Base-by-base conservation (phyloP, 2,329 filamentous ascomycete species). In the Xylaria sp. region DNA sequence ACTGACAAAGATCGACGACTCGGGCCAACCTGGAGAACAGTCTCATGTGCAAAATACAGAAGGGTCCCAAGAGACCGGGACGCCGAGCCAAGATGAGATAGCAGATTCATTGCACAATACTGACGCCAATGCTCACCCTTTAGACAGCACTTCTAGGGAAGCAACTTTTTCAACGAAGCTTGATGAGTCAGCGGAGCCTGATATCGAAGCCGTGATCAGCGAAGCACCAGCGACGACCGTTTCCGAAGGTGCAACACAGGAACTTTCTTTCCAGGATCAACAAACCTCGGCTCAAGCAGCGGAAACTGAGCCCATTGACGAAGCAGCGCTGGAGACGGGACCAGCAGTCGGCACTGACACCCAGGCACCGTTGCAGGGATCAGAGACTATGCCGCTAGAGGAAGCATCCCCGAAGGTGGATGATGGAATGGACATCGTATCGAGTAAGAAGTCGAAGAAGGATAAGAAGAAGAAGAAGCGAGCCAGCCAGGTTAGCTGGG, bases 391-490 rank as follows among this genome's bases (percentile, higher is more conserved):
- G 39, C 70, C 74, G 34, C 50, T 63, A 44, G 68, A 74, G 66
- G 62, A 73, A 39, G 46, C 69, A 44, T 10, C 57, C 57, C 59
- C 68, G 10, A 55, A 67, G 59, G 63, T 71, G 55, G 72, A 75
- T 67, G 58, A 72, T 54, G 67, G 70, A 64, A 54, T 51, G 54
- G 70, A 72, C n/a, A 65, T 70, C 37, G 37, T 54, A 41, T 68
- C 65, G 32, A 75, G 72, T 59, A 82, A 81, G 71, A 81, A 73
- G 64, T 74, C 75, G 37, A 82, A 82, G 74, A 82, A 83, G 70
- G 74, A 78, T 67, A 81, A 81, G 74, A 81, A 81, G 77, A 81
- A 74, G 78, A 82, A 79, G 74, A 77, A 79, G 72, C 60, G 75
- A 72, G 70, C 76, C 64, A 70, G 69, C 62, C 72, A 75, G 68